Evolutionary conservation across 495 filamentous ascomycete species (phyloP), one percentile per base, ranked within the genome.

Genomic region (Lasiosphaeris hirsuta): DNA sequence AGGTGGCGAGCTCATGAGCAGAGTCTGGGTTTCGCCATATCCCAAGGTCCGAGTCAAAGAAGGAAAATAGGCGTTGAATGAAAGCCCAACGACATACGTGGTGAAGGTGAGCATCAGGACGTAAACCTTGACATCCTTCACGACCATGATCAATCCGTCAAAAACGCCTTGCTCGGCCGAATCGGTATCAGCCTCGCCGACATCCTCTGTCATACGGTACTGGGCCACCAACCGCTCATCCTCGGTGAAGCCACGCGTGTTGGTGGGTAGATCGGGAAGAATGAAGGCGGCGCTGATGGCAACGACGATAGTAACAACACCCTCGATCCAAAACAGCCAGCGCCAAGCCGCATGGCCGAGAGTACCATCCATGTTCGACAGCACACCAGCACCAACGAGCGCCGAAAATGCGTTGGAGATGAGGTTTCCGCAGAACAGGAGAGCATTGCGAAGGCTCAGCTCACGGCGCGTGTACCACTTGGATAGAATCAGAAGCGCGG

Each of bases 301-400:
- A 33, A 77, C 64, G 9, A 55, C 64, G 53, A 81, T 74, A 36
- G 77, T 83, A 37, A 75, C 64, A 3, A 63, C 80, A 39, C 88
- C 88, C 66, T 91, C 89, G 55, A 92, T 69, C 87, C 65, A 75
- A 77, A 89, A 90, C 33, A 90, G 71, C 87, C 87, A 90, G 43
- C 75, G 66, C 77, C 79, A 81, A n/a, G 78, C 77, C 33, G 71
- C 64, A 19, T 76, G 68, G 37, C 77, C 78, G 8, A 73, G 51
- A 10, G 68, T 57, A 7, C 76, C 76, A 18, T 80, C 78, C 80
- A 78, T 76, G 48, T 78, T 75, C 10, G 71, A 76, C 48, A 75
- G 58, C 4, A 82, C 73, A 13, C 81, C 84, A 4, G 83, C 84
- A 4, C 79, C 83, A 19, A 87, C 79, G 1, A 87, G 65, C 0